phyloP scores from a whole-genome alignment of 139 green algal genomes.

The Prasinococcaceae sp. region DNA sequence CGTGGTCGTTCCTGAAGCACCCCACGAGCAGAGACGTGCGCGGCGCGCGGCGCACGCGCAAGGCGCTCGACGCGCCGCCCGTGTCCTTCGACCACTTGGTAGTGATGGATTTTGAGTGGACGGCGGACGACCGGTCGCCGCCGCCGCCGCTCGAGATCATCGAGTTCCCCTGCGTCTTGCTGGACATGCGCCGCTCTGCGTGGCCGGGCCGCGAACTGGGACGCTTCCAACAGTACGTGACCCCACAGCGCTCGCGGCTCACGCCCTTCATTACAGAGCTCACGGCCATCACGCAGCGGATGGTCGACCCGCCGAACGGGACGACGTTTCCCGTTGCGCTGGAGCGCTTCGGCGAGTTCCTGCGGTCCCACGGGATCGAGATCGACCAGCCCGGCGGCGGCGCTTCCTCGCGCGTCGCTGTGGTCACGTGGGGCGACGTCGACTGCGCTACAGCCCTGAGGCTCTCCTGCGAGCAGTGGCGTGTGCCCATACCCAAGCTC shows the following conservation, averaged over 20 bases:
- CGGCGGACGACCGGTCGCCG: background rate
- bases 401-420: too few relatives aligned
- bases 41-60: background rate
- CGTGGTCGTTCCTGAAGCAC: background rate
- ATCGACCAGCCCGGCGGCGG: background rate
- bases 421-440: background rate
- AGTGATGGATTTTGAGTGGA: background rate
- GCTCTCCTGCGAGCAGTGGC: background rate
- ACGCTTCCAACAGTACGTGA: background rate
- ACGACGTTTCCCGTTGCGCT: background rate
- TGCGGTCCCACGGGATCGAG: background rate
- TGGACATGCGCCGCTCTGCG: background rate
- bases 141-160: background rate
- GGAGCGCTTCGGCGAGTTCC: background rate
- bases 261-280: background rate
- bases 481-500: background rate
- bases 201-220: background rate
- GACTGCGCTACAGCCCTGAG: background rate
- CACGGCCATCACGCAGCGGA: background rate
- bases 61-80: background rate
- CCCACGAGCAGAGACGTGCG: background rate
- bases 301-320: background rate
- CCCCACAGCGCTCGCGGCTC: background rate
- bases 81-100: background rate
- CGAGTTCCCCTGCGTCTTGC: background rate